These are phyloP conservation scores for Acer campestre DNA, from an alignment of 345 rosid species.

Conservation along the genomic window DNA sequence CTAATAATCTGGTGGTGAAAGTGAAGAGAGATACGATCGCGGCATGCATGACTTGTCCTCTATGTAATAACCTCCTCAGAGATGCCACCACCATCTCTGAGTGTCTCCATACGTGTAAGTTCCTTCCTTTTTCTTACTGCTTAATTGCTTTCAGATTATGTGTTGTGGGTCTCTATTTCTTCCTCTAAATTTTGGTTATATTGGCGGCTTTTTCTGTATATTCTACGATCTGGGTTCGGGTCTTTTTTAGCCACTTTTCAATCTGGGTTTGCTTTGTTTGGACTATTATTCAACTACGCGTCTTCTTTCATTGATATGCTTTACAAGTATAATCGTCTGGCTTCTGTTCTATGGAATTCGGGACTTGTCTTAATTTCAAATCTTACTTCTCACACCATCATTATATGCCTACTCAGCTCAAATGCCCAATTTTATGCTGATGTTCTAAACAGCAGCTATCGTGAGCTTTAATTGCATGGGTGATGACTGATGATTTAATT, in stretches of 20 bases:
- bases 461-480: slow-evolving; percentile 1
- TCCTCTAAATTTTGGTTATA: slow-evolving; percentile 6
- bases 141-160: slow-evolving; percentile 24
- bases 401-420: background rate
- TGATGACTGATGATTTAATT: background rate
- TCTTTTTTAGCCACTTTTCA: slow-evolving; percentile 16
- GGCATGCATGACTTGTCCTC: slow-evolving; percentile 80
- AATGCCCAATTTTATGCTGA: background rate
- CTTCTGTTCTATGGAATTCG: background rate
- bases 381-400: background rate
- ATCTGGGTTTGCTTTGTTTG: slow-evolving; percentile 29
- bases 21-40: slow-evolving; percentile 67
- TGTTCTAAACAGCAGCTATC: background rate
- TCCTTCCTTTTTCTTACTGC: slow-evolving; percentile 22
- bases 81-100: slow-evolving; percentile 94
- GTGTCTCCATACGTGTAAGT: slow-evolving; percentile 95
- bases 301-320: background rate
- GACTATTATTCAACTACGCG: slow-evolving; percentile 16
- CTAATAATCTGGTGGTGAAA: slow-evolving; percentile 59
- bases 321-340: background rate
- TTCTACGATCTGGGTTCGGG: slow-evolving; percentile 29
- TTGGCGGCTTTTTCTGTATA: slow-evolving; percentile 18
- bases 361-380: background rate
- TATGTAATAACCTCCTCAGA: slow-evolving; percentile 71
- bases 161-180: slow-evolving; percentile 12